Percentiles rank a stretch among this genome's conserved stretches.
phyloP scores from a whole-genome alignment of 1,284 basidiomycete species.

The Hemileia vastatrix region DNA sequence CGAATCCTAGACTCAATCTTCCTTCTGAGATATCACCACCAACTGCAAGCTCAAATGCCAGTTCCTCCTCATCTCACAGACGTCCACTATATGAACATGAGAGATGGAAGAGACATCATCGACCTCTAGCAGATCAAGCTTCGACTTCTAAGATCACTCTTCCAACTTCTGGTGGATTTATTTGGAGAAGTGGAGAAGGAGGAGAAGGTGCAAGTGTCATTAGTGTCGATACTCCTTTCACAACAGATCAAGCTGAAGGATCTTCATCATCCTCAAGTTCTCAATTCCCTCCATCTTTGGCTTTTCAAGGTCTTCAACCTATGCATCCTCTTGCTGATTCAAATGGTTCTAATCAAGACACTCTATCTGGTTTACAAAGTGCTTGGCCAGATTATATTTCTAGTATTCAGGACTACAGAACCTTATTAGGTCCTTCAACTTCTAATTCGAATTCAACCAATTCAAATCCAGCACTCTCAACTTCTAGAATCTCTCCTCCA shows the following conservation, averaged over 20 bases:
- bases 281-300: too few relatives aligned
- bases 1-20: not conserved
- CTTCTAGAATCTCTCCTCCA: too few relatives aligned
- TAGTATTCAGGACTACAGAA: too few relatives aligned
- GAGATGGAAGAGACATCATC: conserved; percentile 33
- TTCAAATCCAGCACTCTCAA: too few relatives aligned
- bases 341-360: too few relatives aligned
- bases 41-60: not conserved
- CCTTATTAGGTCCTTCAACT: too few relatives aligned
- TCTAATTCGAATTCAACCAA: too few relatives aligned
- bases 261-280: not conserved
- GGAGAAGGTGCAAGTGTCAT: not conserved
- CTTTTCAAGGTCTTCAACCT: too few relatives aligned
- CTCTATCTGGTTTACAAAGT: too few relatives aligned
- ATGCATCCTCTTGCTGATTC: too few relatives aligned
- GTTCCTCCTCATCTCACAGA: not conserved
- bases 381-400: too few relatives aligned
- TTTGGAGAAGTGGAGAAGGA: conserved; percentile 27
- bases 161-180: conserved; percentile 31
- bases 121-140: conserved; percentile 19
- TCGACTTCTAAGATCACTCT: conserved; percentile 27
- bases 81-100: conserved; percentile 25
- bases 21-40: not conserved
- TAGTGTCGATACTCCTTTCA: not conserved
- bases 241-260: not conserved